Evolutionary conservation across 2,329 filamentous ascomycete species (phyloP), one percentile per base, ranked within the genome.

Genomic region (Lecanicillium sp.): DNA sequence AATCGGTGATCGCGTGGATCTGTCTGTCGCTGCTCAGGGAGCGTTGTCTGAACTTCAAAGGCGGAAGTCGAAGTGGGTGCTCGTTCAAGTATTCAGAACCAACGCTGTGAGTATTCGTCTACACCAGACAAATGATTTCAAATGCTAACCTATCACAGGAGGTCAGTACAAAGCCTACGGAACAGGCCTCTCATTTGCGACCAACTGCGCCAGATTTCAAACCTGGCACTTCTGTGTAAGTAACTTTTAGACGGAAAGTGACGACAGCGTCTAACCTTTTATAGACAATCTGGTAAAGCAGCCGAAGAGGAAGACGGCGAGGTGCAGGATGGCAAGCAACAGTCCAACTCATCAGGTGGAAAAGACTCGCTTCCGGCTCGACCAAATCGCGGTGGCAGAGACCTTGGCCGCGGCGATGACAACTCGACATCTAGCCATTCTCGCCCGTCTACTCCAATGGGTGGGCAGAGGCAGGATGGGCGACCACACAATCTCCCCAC

Each of bases 1-100:
- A 46, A 69, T 74, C 37, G 76, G 77, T 29, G 66, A 75, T 38
- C 74, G 84, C 37, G 77, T 81, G n/a, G 85, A 90, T 60, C 64
- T 90, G 33, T 80, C 84, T 31, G 78, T 87, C 14, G 77, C 83
- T 8, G 83, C 84, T 1, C 79, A 80, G 50, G 84, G 83, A 12
- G 72, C 84, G 15, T 71, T 83, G 49, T 84, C 79, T 13, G 79
- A 82, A 43, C 66, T 90, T 38, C 79, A 80, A 55, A 80, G 74
- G 49, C 68, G 75, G 44, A 76, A 83, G 47, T 66, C 73, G 31
- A 73, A 75, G 55, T 88, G 83, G 82, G 72, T 87, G 22, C 72
- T 85, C 59, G 80, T 86, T 28, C 81, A 86, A 52, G 79, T 79
- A 30, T 90, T 89, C 63, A 68, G 77, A 29, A 69, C 74, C 43